Evolutionary conservation across 2,329 filamentous ascomycete species (phyloP).

Genomic region (Penicillium oxalicum): DNA sequence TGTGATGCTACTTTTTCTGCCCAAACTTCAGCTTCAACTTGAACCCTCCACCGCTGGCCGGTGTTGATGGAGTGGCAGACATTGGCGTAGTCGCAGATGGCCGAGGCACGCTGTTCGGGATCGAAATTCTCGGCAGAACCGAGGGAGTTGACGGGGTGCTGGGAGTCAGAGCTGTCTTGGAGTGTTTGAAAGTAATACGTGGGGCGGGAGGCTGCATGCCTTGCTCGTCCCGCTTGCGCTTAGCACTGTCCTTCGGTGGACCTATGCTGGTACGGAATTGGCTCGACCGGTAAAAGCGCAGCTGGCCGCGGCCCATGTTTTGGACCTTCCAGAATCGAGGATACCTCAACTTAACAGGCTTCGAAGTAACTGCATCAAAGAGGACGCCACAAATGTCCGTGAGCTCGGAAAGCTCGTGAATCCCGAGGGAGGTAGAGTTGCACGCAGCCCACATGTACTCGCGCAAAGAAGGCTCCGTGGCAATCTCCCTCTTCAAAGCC

Average conservation of each 20-base stretch:
- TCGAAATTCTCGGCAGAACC: slow-evolving; percentile 28
- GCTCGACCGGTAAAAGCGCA: slow-evolving; percentile 39
- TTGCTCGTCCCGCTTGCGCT: slow-evolving; percentile 38
- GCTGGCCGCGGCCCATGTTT: slow-evolving; percentile 45
- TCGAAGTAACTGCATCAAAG: slow-evolving; percentile 48
- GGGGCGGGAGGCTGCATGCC: slow-evolving; percentile 30
- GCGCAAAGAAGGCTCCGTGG: slow-evolving; percentile 45
- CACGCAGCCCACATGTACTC: slow-evolving; percentile 53
- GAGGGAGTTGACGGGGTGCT: slow-evolving; percentile 22
- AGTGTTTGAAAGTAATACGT: slow-evolving; percentile 40
- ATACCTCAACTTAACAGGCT: slow-evolving; percentile 47
- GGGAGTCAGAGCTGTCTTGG: slow-evolving; percentile 25
- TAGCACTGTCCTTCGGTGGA: slow-evolving; percentile 28
- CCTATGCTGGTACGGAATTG: slow-evolving; percentile 35
- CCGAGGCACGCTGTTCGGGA: slow-evolving; percentile 25
- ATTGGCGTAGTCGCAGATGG: slow-evolving; percentile 23
- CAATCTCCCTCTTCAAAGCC: slow-evolving; percentile 51
- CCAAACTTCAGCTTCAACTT: slow-evolving; percentile 41
- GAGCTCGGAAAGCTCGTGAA: slow-evolving; percentile 52
- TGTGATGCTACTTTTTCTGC: slow-evolving; percentile 23
- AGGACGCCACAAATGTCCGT: slow-evolving; percentile 53
- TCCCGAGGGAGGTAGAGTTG: slow-evolving; percentile 45
- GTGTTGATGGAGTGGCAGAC: slow-evolving; percentile 28
- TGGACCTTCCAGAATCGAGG: slow-evolving; percentile 54
- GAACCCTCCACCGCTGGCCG: slow-evolving; percentile 30